A percentile compares a stretch with the other conserved stretches of the same genome.
These are phyloP conservation scores for Monilinia vaccinii-corymbosi DNA, from an alignment of 2,329 filamentous ascomycete genomes.

Conservation along the genomic window DNA sequence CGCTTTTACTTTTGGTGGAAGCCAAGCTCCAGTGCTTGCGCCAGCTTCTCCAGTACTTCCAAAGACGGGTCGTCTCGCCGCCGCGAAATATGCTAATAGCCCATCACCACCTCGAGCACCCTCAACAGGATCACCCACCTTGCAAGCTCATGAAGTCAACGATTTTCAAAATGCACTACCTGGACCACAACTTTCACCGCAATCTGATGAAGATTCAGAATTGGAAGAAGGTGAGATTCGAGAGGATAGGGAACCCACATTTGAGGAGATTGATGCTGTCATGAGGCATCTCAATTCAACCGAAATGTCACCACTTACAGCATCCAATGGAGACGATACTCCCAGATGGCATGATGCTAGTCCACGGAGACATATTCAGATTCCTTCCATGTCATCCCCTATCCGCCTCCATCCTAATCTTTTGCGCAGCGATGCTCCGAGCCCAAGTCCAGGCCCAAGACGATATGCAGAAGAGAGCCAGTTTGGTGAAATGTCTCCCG, in stretches of 20 bases:
- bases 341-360: conserved; percentile 40
- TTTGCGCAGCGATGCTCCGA: conserved; percentile 61
- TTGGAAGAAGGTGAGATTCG: conserved; percentile 9
- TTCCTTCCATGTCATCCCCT: conserved; percentile 40
- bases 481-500: conserved; percentile 23
- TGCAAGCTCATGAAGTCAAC: conserved; percentile 20
- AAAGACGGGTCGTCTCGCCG: conserved; percentile 16
- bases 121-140: conserved; percentile 1
- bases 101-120: conserved; percentile 21
- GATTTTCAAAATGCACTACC: conserved; percentile 25
- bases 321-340: conserved; percentile 23
- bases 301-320: conserved; percentile 45
- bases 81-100: conserved; percentile 26
- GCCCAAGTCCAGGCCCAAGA: conserved; percentile 55
- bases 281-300: conserved; percentile 78
- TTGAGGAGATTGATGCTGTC: conserved; percentile 84
- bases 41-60: neutral
- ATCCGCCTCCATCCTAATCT: conserved; percentile 45
- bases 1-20: conserved; percentile 22
- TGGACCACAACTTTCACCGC: conserved; percentile 16
- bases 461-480: neutral
- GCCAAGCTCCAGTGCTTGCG: conserved; percentile 8
- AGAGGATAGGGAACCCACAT: conserved; percentile 34
- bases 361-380: conserved; percentile 32
- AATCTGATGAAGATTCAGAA: conserved; percentile 11